These are phyloP conservation scores for Aspergillus sclerotioniger DNA, from an alignment of 495 filamentous ascomycete species.

Conservation along the genomic window DNA sequence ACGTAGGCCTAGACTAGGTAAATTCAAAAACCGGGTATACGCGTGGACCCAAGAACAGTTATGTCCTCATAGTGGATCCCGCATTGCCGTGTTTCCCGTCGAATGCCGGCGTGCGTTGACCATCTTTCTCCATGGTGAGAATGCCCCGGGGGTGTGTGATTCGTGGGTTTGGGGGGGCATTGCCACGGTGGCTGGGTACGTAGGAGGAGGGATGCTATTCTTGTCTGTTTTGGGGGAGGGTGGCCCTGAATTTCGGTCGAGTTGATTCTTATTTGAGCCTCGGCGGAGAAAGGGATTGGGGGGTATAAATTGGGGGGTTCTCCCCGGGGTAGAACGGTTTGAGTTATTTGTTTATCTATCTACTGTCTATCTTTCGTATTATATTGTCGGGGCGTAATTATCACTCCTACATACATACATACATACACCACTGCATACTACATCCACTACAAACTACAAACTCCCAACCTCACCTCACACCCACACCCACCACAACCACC, in stretches of 20 bases:
- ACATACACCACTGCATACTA: not conserved
- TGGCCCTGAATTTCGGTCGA: not conserved
- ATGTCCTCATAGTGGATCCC: not conserved
- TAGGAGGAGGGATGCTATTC: not conserved
- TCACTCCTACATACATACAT: not conserved
- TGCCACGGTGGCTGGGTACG: no score
- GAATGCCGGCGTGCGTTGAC: not conserved
- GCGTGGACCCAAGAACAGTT: not conserved
- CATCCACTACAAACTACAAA: not conserved
- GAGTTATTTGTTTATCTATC: no score
- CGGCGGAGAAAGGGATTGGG: no score
- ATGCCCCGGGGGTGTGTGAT: not conserved
- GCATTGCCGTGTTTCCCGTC: not conserved
- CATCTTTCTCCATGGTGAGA: not conserved
- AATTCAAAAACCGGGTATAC: no score
- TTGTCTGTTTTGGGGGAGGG: no score
- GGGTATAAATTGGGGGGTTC: no score
- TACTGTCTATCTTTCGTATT: no score
- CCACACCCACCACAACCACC: slow-evolving; percentile 8
- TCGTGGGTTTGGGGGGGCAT: not conserved
- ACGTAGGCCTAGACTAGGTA: no score
- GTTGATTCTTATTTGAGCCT: not conserved
- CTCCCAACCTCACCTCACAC: not conserved
- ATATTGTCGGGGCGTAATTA: no score
- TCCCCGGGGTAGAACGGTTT: no score